Evolutionary conservation across 1,284 basidiomycete genomes (phyloP), one percentile per base, ranked within the genome.

Genomic region (Acaromyces ingoldii): DNA sequence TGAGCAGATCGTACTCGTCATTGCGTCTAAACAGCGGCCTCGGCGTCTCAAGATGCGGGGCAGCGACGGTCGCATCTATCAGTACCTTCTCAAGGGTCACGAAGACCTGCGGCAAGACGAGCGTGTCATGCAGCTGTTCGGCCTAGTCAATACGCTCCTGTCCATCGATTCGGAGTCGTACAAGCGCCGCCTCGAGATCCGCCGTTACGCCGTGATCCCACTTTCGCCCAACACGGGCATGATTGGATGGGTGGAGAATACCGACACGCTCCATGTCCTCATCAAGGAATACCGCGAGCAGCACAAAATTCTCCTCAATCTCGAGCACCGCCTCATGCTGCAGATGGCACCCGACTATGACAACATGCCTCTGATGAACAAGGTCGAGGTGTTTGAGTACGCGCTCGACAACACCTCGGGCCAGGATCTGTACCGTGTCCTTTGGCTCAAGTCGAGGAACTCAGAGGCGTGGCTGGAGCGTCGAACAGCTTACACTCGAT

Each of bases 331-430:
- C 13, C 79, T 99, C 58, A 99, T 99, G 89, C 84, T 97, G 5
- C 70, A 97, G 88, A 98, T 98, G 93, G 93, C 95, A 10, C 93
- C 95, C 7, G 95, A 98, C 76, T 98, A 98, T 76, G 95, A 98
- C 77, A 88, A 87, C 66, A 80, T 98, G 37, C 91, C 89, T 28
- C 80, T 97, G 2, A 82, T 98, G 56, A 92, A 99, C 77, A 98
- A 98, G 80, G 90, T 99, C 37, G 95, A 99, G 75, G 95, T 99
- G 17, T 99, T 99, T 78, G 91, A 98, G 76, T 98, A 98, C 71
- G 93, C 95, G 3, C 81, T 98, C 37, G 93, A 98, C 78, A 98
- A 98, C 71, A 98, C 95, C 0, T 96, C 91, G 0, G 95, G 95
- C 0, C 95, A 98, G 78, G 95, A 99, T 76, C 81, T 99, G n/a